Base-by-base conservation (phyloP, 2,329 filamentous ascomycete genomes). In the Fusarium sp. region DNA sequence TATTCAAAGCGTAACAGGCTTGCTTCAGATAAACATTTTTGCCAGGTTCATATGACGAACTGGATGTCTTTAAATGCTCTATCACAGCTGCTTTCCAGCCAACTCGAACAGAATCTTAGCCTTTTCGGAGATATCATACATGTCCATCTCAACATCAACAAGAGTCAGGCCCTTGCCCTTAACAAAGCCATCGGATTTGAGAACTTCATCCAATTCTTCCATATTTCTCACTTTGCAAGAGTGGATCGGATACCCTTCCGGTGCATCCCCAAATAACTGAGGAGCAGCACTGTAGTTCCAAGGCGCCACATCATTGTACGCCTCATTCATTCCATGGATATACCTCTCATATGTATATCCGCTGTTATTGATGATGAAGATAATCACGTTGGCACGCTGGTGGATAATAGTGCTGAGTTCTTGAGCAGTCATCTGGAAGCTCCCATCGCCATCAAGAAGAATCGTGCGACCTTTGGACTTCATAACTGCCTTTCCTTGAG, bases 341-440 rank as follows among this genome's bases (percentile, higher is more conserved):
- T 61, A 66, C 2, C 68, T 51, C 24, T 70, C 68, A 35, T 55
- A 59, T 0, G 68, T 70, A 7, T 70, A 70, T 0, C 60, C 66
- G 3, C 38, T 24, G 14, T 70, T 70, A 3, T 70, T 70, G 0
- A 70, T 33, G 2, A 70, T 56, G 1, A 70, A 70, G 8, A 70
- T 47, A 1, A 31, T 42, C 33, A 57, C 39, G 6, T 66, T 38
- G 2, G 24, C 33, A 0, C 66, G 47, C 11, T 51, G 45, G 24
- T 61, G 60, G 3, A 70, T 70, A 10, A 70, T 70, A 4, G 59
- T 66, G 24, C 68, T 70, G 3, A 70, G 24, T 15, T 65, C 59
- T 15, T 70, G 66, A 0, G 39, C 66, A 0, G 68, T 70, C 60
- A 70, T 70, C 3, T 70, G 66, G 8, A 70, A 70, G 15, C 66